Evolutionary conservation across 2,329 filamentous ascomycete species (phyloP), one percentile per base, ranked within the genome.

Genomic region (Plenodomus lindquistii): DNA sequence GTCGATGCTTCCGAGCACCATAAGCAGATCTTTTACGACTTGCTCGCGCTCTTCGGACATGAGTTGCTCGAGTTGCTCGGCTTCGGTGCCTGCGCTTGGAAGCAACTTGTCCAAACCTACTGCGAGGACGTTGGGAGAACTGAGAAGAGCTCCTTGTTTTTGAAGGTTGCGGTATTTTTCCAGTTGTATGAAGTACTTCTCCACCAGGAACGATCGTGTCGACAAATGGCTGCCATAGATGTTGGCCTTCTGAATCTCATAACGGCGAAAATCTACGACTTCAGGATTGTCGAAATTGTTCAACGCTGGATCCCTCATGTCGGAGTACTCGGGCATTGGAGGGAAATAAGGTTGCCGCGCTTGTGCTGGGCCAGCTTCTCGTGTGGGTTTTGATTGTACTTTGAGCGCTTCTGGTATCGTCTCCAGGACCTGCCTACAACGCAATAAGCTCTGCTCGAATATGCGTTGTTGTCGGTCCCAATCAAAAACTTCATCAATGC

Each of bases 171-270:
- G 58, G 60, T 86, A 83, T 1, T 85, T 82, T 44, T 91, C 88
- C 31, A 85, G 84, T 1, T 94, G 78, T 59, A 85, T 85, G 70
- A 90, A 90, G 73, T 93, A 96, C 55, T 91, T 87, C 69, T 96
- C 90, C 0, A 95, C 89, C 47, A 93, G 85, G 67, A 91, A 92
- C 0, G 89, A 93, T 19, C 91, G 82, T 0, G 90, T 95, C 2
- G 86, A 85, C 9, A 96, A 77, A 62, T 91, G 87, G 5, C 87
- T 93, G 2, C 86, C 85, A 65, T 93, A 91, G 34, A 96, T 89
- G 69, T 96, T 96, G 6, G 90, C 89, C 68, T 95, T 96, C 69
- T 96, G 91, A 22, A 96, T 94, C 72, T 96, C 91, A 57, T 86
- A 91, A 31, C 74, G 70, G 5, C 76, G 72, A 34, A 74, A 65